Evolutionary conservation across 139 green algal genomes (phyloP), one percentile per base, ranked within the genome.

Genomic region (Chlamydomonas schloesseri): DNA sequence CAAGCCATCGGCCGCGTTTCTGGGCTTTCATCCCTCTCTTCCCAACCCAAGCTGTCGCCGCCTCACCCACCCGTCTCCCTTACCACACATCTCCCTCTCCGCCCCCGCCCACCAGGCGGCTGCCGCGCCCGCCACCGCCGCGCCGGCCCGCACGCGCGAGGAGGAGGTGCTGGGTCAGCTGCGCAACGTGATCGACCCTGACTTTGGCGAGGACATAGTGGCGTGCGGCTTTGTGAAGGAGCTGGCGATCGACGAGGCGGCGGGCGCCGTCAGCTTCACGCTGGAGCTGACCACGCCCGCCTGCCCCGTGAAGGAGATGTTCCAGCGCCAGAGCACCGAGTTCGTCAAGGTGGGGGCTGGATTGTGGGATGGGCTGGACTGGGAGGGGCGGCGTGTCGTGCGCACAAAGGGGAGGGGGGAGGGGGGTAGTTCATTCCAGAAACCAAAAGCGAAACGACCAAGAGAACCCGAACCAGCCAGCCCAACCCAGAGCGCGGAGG

Each of bases 281-380:
- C 81, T 99, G 33, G 95, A 99, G 91, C 94, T 99, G 24, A 99
- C 98, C 55, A 99, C 98, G 0, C 98, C 98, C 46, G 98, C 98
- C 17, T 99, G 98, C 92, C 98, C 98, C 64, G 93, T 99, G 65
- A 99, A 99, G 84, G 98, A 98, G 42, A 92, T 97, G 72, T 99
- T 99, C 88, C 90, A 98, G 82, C 84, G 91, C 29, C 89, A 95
- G 83, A 86, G 88, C n/a, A 90, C 67, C 5, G 60, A 93, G 71
- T 88, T 83, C 50, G 88, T 95, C 23, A 89, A 95, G 90, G 92
- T 95, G 86, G 6, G 87, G 36, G 6, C 21, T 9, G 3, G 28
- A 13, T 28, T 36, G 29, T 37, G n/a, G 36, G 28, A 34, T 36
- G n/a, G n/a, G n/a, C n/a, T n/a, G n/a, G n/a, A n/a, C n/a, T n/a